Percentiles rank a stretch among this genome's conserved stretches.
Evolutionary conservation across 225 moss, liverwort and hornwort species (phyloP).

Genomic region (Takakia lepidozioides): DNA sequence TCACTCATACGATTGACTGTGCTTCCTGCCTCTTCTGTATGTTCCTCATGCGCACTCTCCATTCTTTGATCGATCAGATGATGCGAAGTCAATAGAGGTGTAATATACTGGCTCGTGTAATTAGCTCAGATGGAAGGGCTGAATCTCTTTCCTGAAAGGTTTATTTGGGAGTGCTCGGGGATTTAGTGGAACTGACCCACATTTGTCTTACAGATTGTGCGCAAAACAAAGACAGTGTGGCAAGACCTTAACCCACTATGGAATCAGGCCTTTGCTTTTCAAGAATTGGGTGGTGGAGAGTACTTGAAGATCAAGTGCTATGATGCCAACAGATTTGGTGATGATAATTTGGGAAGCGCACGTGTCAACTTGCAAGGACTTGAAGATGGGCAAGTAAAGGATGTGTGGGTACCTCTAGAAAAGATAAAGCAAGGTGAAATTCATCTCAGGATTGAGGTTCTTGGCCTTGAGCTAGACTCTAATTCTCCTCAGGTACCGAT

Average conservation of each 20-base stretch:
- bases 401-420: constrained; percentile 96
- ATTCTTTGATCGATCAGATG: too few relatives aligned
- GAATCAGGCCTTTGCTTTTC: constrained; percentile 80
- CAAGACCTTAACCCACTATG: constrained; percentile 92
- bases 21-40: too few relatives aligned
- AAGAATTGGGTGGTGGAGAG: constrained; percentile 88
- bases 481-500: constrained; percentile 62
- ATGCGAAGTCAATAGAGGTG: too few relatives aligned
- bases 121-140: too few relatives aligned
- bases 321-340: constrained; percentile 92
- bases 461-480: constrained; percentile 43
- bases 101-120: too few relatives aligned
- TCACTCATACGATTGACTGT: too few relatives aligned
- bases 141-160: too few relatives aligned
- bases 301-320: constrained; percentile 96
- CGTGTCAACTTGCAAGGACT: constrained; percentile 96
- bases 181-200: too few relatives aligned
- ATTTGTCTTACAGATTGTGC: constrained; percentile 49
- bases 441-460: constrained; percentile 81
- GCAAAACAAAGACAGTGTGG: constrained; percentile 90
- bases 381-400: constrained; percentile 60
- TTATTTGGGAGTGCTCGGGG: not conserved
- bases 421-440: constrained; percentile 96
- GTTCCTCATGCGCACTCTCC: too few relatives aligned
- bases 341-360: constrained; percentile 94